Conservation (phyloP, 176 grass and related monocot genomes). For the Zoysia japonica region DNA sequence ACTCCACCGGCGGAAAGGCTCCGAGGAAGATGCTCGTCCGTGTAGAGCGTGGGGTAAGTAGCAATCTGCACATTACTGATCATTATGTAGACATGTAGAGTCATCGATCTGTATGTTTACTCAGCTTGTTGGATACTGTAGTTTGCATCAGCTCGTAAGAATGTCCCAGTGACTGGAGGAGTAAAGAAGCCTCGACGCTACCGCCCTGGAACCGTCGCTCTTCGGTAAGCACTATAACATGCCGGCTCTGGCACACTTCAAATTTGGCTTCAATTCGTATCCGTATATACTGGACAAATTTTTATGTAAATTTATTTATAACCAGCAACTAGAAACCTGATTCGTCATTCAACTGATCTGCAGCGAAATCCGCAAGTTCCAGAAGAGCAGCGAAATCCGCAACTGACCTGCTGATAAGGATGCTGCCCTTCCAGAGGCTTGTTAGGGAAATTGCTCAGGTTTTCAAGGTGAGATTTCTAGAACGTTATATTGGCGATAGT, state of each 20-base stretch:
- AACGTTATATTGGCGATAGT: too few relatives aligned
- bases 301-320: too few relatives aligned
- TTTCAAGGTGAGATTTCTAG: slow-evolving; percentile 47
- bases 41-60: too few relatives aligned
- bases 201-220: not conserved
- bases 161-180: not conserved
- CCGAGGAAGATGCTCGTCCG: not conserved
- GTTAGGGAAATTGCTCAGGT: slow-evolving; percentile 78
- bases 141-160: not conserved
- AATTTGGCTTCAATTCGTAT: too few relatives aligned
- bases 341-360: not conserved
- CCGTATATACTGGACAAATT: too few relatives aligned
- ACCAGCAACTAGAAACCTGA: not conserved
- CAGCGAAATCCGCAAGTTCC: slow-evolving; percentile 74
- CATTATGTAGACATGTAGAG: too few relatives aligned
- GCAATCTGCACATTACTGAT: too few relatives aligned
- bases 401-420: slow-evolving; percentile 80
- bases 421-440: slow-evolving; percentile 74
- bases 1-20: not conserved
- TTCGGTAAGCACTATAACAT: not conserved
- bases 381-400: slow-evolving; percentile 86
- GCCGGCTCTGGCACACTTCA: too few relatives aligned
- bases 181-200: slow-evolving; percentile 11
- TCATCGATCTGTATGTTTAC: too few relatives aligned
- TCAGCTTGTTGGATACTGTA: not conserved